phyloP scores from a whole-genome alignment of 1,284 basidiomycete species.

The Cerioporus squamosus region DNA sequence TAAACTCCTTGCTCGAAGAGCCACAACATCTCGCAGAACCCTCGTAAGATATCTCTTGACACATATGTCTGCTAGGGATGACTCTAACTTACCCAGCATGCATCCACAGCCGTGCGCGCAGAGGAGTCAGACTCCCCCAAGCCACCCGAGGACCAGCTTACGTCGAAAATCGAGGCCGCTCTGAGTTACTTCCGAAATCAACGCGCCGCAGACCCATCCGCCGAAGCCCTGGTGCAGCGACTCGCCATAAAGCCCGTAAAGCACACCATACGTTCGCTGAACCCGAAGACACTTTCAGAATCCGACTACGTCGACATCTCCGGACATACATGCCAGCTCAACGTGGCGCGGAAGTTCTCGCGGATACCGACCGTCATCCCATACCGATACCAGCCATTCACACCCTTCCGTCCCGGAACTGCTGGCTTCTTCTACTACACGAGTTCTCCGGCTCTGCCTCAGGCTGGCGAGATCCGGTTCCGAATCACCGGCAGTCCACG shows the following conservation, averaged over 20 bases:
- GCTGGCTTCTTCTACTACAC: constrained; percentile 8
- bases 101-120: no score
- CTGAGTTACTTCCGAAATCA: no score
- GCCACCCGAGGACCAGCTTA: no score
- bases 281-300: not conserved
- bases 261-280: not conserved
- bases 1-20: no score
- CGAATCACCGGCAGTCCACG: not conserved
- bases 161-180: no score
- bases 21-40: no score
- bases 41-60: no score
- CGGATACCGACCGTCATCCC: not conserved
- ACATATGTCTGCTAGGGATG: no score
- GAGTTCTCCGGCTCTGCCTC: not conserved
- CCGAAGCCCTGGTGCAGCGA: not conserved
- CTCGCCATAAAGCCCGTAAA: not conserved
- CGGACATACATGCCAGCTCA: not conserved
- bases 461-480: constrained; percentile 2
- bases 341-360: not conserved
- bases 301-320: not conserved
- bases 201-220: no score
- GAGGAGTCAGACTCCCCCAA: no score
- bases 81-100: no score
- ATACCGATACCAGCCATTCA: not conserved
- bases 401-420: constrained; percentile 9